These are phyloP conservation scores for Boeremia exigua DNA, from an alignment of 2,329 filamentous ascomycete species.

Conservation along the genomic window DNA sequence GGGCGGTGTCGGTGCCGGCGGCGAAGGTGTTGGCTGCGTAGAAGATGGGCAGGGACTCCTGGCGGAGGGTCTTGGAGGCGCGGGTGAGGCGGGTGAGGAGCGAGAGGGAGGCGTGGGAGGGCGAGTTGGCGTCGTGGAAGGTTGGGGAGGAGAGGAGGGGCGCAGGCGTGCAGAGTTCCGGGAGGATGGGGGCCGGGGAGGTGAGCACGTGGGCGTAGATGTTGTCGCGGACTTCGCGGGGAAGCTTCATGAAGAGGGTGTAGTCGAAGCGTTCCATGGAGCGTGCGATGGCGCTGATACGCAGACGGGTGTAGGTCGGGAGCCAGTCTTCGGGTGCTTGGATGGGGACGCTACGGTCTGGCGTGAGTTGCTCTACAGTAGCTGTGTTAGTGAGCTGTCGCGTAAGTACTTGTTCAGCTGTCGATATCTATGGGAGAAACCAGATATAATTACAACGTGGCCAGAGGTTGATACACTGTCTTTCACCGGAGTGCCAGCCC, in stretches of 20 bases:
- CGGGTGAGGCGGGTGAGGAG: not conserved
- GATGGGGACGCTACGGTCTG: not conserved
- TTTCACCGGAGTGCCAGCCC: too few species aligned
- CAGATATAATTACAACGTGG: too few species aligned
- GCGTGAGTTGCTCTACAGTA: too few species aligned
- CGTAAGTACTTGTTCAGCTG: too few species aligned
- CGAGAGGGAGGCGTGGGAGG: not conserved
- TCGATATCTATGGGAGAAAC: too few species aligned
- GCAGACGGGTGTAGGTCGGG: not conserved
- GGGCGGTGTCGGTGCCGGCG: not conserved
- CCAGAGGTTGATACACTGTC: too few species aligned
- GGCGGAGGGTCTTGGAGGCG: not conserved
- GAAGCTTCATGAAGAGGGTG: not conserved
- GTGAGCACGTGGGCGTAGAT: not conserved
- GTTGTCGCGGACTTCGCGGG: not conserved
- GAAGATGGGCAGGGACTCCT: constrained; percentile 1
- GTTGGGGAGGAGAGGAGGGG: not conserved
- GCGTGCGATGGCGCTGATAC: not conserved
- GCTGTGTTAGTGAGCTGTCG: too few species aligned
- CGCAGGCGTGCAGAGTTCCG: not conserved
- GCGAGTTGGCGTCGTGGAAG: constrained; percentile 6
- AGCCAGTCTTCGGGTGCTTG: not conserved
- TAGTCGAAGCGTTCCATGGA: not conserved
- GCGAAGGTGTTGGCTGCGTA: constrained; percentile 3
- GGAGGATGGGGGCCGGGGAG: not conserved